Conservation (phyloP, 2,329 filamentous ascomycete species). For the Westerdykella aurantiaca region DNA sequence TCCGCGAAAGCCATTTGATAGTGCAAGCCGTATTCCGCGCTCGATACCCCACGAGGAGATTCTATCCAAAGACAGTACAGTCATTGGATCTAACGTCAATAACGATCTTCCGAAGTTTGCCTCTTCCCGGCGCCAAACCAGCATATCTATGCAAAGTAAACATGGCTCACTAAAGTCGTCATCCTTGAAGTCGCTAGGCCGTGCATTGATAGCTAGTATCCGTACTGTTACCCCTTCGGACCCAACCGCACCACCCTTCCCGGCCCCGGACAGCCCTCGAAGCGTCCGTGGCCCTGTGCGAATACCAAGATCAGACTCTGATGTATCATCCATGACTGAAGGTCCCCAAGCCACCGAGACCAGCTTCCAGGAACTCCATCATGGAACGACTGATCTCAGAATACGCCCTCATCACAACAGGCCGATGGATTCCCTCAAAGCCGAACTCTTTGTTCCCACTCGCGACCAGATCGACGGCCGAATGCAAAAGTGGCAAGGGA, state of each 20-base stretch:
- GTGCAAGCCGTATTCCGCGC: conserved; percentile 24
- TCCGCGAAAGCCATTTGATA: conserved; percentile 8
- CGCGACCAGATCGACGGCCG: conserved; percentile 37
- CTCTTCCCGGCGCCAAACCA: conserved; percentile 9
- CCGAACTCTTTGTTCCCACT: conserved; percentile 25
- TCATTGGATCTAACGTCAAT: conserved; percentile 11
- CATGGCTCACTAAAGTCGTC: conserved; percentile 5
- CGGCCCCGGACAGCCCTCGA: conserved; percentile 4
- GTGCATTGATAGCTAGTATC: conserved; percentile 32
- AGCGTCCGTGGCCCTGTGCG: conserved; percentile 6
- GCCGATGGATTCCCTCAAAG: not conserved
- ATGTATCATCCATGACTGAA: conserved; percentile 4
- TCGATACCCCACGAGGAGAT: conserved; percentile 16
- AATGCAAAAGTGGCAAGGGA: conserved; percentile 33
- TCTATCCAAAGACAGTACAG: conserved; percentile 4
- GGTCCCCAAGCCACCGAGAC: conserved; percentile 4
- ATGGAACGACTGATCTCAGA: conserved; percentile 4
- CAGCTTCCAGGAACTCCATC: not conserved
- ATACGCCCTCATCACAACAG: conserved; percentile 2
- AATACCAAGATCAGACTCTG: conserved; percentile 7
- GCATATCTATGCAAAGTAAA: conserved; percentile 14
- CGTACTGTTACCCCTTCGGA: conserved; percentile 33
- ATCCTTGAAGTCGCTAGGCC: conserved; percentile 24
- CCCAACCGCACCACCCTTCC: conserved; percentile 4
- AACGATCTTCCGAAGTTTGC: conserved; percentile 8